Conservation (phyloP, 2,329 filamentous ascomycete genomes). For the Neonectria magnoliae region DNA sequence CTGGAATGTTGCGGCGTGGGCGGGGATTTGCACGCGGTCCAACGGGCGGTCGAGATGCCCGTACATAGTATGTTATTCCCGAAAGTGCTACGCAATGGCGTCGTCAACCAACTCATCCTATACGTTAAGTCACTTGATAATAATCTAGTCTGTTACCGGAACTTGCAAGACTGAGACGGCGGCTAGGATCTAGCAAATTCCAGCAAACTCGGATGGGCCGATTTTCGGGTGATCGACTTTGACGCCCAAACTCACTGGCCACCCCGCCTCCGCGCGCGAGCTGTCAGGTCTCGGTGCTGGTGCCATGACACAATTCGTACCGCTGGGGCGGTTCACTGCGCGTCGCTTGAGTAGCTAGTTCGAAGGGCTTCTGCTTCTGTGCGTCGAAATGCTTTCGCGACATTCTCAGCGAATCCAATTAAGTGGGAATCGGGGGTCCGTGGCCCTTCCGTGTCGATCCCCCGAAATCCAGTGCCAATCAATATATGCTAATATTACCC, state of each 20-base stretch:
- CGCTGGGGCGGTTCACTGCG: conserved; percentile 38
- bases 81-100: background rate
- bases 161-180: background rate
- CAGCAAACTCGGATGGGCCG: conserved; percentile 19
- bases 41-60: conserved; percentile 7
- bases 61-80: conserved; percentile 10
- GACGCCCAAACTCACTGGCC: background rate
- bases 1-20: conserved; percentile 3
- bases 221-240: conserved; percentile 9
- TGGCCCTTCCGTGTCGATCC: conserved; percentile 26
- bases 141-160: background rate
- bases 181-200: conserved; percentile 3
- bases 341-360: conserved; percentile 31
- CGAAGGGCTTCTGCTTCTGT: conserved; percentile 26
- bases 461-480: conserved; percentile 1
- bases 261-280: conserved; percentile 4
- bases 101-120: no score
- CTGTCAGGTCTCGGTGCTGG: conserved; percentile 13
- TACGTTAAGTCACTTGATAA: background rate
- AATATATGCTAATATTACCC: conserved; percentile 25
- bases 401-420: conserved; percentile 23
- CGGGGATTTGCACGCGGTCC: conserved; percentile 14
- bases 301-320: conserved; percentile 37
- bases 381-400: conserved; percentile 9
- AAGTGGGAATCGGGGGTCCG: conserved; percentile 20